phyloP scores from a whole-genome alignment of 352 stramenopile genomes.

The Phytophthora palmivora region DNA sequence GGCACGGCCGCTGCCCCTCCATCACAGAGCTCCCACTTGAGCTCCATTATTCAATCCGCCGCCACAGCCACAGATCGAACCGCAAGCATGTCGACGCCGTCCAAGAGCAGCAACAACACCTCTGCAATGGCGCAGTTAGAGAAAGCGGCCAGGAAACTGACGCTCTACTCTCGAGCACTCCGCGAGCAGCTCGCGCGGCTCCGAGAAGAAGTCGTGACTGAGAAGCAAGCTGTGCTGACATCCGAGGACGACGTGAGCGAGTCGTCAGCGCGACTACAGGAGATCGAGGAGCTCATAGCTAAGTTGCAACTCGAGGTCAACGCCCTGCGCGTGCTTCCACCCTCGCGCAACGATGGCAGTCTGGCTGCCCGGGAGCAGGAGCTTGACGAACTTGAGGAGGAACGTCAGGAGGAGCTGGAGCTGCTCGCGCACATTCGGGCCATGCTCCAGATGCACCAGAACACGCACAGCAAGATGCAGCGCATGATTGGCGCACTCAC shows the following conservation, averaged over 20 bases:
- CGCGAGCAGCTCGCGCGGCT: conserved; percentile 49
- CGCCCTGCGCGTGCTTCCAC: conserved; percentile 34
- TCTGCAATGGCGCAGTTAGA: conserved; percentile 48
- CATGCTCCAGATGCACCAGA: conserved; percentile 58
- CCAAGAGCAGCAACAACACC: conserved; percentile 36
- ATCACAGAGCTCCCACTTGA: conserved; percentile 9
- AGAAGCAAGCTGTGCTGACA: conserved; percentile 47
- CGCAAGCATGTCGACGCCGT: conserved; percentile 32
- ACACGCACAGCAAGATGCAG: conserved; percentile 47
- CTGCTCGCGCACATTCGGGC: conserved; percentile 59
- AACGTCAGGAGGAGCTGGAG: conserved; percentile 66
- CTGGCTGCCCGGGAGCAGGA: conserved; percentile 46
- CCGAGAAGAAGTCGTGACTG: conserved; percentile 40
- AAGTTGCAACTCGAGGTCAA: conserved; percentile 58
- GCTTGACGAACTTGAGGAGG: conserved; percentile 61
- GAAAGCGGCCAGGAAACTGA: conserved; percentile 56
- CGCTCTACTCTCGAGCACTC: conserved; percentile 49
- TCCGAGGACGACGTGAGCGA: conserved; percentile 66
- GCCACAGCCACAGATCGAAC: background rate
- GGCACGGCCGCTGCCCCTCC: conserved; percentile 5
- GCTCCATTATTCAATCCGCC: conserved; percentile 2
- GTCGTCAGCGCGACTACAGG: conserved; percentile 53
- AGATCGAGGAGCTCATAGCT: conserved; percentile 71
- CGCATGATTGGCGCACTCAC: conserved; percentile 49
- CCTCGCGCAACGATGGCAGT: conserved; percentile 39